A percentile compares a stretch with the other conserved stretches of the same genome.
Evolutionary conservation across 2,329 filamentous ascomycete genomes (phyloP).

Genomic region (Clonostachys rhizophaga): DNA sequence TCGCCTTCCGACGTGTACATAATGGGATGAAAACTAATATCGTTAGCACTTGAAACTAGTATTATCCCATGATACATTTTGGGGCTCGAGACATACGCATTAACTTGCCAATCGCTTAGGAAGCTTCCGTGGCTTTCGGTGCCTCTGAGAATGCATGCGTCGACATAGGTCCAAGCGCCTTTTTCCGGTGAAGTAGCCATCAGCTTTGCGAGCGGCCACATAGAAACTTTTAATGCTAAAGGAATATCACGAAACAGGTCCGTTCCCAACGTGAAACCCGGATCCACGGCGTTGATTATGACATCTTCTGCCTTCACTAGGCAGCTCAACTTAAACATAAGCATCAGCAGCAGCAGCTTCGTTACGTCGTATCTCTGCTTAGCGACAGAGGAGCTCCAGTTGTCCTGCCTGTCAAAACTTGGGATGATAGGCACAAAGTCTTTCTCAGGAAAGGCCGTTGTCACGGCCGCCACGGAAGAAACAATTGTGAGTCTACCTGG

Average conservation of each 20-base stretch:
- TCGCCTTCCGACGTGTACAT: slow-evolving; percentile 26
- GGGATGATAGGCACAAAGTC: slow-evolving; percentile 13
- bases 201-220: slow-evolving; percentile 10
- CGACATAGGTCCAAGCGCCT: slow-evolving; percentile 40
- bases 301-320: slow-evolving; percentile 23
- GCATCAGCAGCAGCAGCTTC: slow-evolving; percentile 23
- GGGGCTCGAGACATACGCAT: slow-evolving; percentile 26
- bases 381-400: slow-evolving; percentile 10
- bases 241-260: slow-evolving; percentile 7
- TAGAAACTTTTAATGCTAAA: neutral
- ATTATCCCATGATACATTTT: slow-evolving; percentile 1
- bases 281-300: slow-evolving; percentile 27
- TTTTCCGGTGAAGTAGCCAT: slow-evolving; percentile 12
- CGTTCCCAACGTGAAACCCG: slow-evolving; percentile 19
- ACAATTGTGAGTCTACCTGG: slow-evolving; percentile 21
- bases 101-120: slow-evolving; percentile 40
- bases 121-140: slow-evolving; percentile 46
- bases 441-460: slow-evolving; percentile 14
- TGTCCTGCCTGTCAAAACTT: slow-evolving; percentile 18
- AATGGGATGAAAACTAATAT: slow-evolving; percentile 16
- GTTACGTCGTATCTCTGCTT: slow-evolving; percentile 17
- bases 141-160: slow-evolving; percentile 38
- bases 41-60: neutral
- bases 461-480: slow-evolving; percentile 16
- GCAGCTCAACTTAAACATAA: slow-evolving; percentile 30